Conservation (phyloP, 2,329 filamentous ascomycete genomes). For the Colletotrichum higginsianum region DNA sequence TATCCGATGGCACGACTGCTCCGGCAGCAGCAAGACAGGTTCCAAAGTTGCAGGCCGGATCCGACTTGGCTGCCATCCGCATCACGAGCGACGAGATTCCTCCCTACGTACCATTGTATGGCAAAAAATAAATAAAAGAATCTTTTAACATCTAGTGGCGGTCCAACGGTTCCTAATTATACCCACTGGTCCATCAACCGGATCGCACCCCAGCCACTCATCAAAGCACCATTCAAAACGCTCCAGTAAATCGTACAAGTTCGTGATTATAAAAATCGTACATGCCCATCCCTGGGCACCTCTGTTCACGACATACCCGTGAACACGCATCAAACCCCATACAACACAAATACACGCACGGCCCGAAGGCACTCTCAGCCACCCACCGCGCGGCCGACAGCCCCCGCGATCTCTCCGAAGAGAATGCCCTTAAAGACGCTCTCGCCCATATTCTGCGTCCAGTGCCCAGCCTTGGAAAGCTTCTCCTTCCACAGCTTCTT, state of each 20-base stretch:
- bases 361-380: background rate
- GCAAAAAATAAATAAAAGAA: no score
- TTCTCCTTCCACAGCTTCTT: conserved; percentile 78
- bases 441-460: conserved; percentile 85
- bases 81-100: no score
- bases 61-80: no score
- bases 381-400: conserved; percentile 67
- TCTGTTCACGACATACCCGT: conserved; percentile 31
- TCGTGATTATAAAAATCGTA: conserved; percentile 34
- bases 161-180: no score
- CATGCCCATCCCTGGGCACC: background rate
- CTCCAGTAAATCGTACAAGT: conserved; percentile 25
- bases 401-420: conserved; percentile 80
- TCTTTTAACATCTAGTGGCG: no score
- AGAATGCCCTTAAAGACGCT: conserved; percentile 82
- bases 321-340: conserved; percentile 8
- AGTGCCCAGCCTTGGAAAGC: conserved; percentile 80
- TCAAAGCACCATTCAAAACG: background rate
- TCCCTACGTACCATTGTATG: no score
- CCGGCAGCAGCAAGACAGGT: no score
- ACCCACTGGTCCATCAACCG: no score
- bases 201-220: background rate
- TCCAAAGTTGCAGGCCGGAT: no score
- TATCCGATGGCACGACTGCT: no score
- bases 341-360: background rate